Conservation (phyloP, 169 alveolate genomes). For the Cryptosporidium bovis region DNA sequence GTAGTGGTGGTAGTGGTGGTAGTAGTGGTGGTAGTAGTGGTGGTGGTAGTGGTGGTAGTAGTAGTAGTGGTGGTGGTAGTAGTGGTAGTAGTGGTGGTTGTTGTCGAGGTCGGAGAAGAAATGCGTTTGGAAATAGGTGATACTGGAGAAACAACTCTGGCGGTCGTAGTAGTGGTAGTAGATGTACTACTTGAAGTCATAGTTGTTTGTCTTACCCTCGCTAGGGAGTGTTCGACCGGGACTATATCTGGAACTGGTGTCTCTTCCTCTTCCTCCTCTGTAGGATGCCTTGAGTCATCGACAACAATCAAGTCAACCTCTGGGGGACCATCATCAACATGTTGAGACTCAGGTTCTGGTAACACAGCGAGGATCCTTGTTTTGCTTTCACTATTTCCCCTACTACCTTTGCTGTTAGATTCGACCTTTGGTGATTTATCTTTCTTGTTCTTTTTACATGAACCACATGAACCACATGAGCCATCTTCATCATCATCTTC, state of each 20-base stretch:
- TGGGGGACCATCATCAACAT: not conserved
- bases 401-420: not conserved
- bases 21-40: constrained; percentile 42
- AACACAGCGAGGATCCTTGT: no score
- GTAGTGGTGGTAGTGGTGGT: constrained; percentile 16
- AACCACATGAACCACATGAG: not conserved
- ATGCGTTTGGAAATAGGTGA: not conserved
- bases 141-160: constrained; percentile 19
- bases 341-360: not conserved
- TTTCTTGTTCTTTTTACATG: not conserved
- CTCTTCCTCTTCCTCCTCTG: not conserved
- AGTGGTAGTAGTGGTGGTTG: constrained; percentile 18
- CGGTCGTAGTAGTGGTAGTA: constrained; percentile 60
- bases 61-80: not conserved
- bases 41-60: not conserved
- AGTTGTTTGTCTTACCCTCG: not conserved
- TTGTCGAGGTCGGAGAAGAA: constrained; percentile 11
- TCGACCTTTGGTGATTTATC: not conserved
- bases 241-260: not conserved
- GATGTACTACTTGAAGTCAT: constrained; percentile 16
- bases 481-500: not conserved
- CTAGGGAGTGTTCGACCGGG: not conserved
- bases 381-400: not conserved
- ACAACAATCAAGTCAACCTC: no score
- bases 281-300: not conserved